Evolutionary conservation across 2,329 filamentous ascomycete genomes (phyloP), one percentile per base, ranked within the genome.

Genomic region (Epichloe elymi): DNA sequence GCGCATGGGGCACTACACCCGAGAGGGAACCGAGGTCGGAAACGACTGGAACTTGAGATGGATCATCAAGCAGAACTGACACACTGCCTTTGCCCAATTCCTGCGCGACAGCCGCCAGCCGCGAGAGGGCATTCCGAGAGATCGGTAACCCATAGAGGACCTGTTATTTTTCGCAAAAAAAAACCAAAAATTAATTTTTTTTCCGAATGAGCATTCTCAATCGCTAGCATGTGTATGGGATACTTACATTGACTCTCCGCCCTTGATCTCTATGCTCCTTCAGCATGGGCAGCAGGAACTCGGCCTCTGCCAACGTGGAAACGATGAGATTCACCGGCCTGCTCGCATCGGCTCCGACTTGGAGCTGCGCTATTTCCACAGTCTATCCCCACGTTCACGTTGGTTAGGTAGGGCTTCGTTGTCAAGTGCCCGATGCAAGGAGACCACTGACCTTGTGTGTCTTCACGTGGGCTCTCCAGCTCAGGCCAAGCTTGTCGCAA

Each of bases 381-480:
- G 85, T 88, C 82, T 85, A 41, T 23, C 6, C 2, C 48, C 36
- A 45, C 39, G 5, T 26, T 14, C 11, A 14, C 17, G 5, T n/a
- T 30, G 26, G 26, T 4, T 10, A 4, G 11, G 26, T 4, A 30
- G 26, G 26, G 26, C 26, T 30, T 30, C 26, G 26, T 30, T 30
- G 26, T 10, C 26, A 30, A 11, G 7, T 4, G 8, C 8, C 26
- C 10, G 26, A 30, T 30, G 26, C 26, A 19, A 44, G 19, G 17
- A 46, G 15, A 3, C 8, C 4, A 26, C 60, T 51, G 66, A 83
- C 84, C 71, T 93, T 93, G 65, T 93, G 87, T 20, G 85, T 89
- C 68, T 93, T 93, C 53, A 91, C 80, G 63, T 93, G 87, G 1
- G 84, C 82, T 53, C 87, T 73, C 70, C 88, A 91, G 6, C 74